Conservation (phyloP, 352 stramenopile genomes). For the Phytophthora megakarya region DNA sequence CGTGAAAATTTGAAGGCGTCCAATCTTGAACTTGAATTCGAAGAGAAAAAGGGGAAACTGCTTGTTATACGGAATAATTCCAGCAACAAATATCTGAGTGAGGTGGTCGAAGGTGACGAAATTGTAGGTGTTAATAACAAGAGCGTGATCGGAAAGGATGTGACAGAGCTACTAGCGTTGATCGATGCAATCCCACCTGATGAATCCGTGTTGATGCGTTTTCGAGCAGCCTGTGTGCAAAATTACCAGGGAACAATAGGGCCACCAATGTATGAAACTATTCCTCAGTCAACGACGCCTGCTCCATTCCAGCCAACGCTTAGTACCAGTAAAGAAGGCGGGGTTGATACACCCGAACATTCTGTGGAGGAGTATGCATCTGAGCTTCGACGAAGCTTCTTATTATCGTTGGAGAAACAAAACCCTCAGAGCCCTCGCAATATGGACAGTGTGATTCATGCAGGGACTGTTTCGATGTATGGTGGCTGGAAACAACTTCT, state of each 20-base stretch:
- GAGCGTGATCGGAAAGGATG: slow-evolving; percentile 45
- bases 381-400: slow-evolving; percentile 43
- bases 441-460: slow-evolving; percentile 54
- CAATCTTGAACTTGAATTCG: slow-evolving; percentile 55
- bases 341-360: slow-evolving; percentile 15
- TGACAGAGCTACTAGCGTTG: slow-evolving; percentile 38
- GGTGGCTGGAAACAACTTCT: slow-evolving; percentile 68
- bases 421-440: slow-evolving; percentile 28
- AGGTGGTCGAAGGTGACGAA: slow-evolving; percentile 56
- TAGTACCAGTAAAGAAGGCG: slow-evolving; percentile 6
- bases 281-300: slow-evolving; percentile 18
- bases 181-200: slow-evolving; percentile 39
- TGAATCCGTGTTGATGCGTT: slow-evolving; percentile 48
- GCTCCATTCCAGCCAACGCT: slow-evolving; percentile 26
- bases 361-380: slow-evolving; percentile 36
- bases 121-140: slow-evolving; percentile 69
- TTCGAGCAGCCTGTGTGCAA: slow-evolving; percentile 44
- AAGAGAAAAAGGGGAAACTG: slow-evolving; percentile 44
- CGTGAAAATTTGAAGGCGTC: slow-evolving; percentile 42
- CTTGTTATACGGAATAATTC: slow-evolving; percentile 38
- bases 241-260: slow-evolving; percentile 17
- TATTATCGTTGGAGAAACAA: slow-evolving; percentile 41
- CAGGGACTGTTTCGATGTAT: slow-evolving; percentile 74
- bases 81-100: slow-evolving; percentile 27
- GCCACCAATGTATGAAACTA: slow-evolving; percentile 10